phyloP scores from a whole-genome alignment of 1,284 basidiomycete genomes.

The Fomitiporia mediterranea region DNA sequence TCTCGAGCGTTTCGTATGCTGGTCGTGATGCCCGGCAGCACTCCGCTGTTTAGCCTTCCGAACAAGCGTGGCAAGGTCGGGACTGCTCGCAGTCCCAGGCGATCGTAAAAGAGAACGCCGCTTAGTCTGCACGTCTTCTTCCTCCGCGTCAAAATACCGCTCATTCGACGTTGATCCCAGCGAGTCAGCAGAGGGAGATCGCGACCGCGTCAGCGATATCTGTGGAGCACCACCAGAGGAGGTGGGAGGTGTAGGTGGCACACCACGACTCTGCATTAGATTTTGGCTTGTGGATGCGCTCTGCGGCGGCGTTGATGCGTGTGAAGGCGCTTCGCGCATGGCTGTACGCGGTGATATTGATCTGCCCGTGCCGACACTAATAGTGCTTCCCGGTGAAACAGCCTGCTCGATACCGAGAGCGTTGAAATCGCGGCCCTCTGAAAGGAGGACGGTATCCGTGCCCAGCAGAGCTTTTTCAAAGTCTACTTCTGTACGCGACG shows the following conservation, averaged over 20 bases:
- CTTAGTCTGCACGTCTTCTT: constrained; percentile 61
- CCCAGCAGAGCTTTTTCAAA: constrained; percentile 69
- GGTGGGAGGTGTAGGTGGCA: constrained; percentile 9
- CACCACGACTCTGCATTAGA: neutral
- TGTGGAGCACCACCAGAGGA: constrained; percentile 2
- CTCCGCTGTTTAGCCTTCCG: constrained; percentile 73
- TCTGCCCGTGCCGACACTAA: constrained; percentile 29
- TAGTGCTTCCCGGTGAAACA: constrained; percentile 28
- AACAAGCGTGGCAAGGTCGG: constrained; percentile 80
- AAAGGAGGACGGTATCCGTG: constrained; percentile 60
- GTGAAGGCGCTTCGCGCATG: constrained; percentile 25
- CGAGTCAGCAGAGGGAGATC: constrained; percentile 36
- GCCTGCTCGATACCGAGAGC: constrained; percentile 49
- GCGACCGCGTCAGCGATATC: constrained; percentile 25
- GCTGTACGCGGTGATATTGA: constrained; percentile 24
- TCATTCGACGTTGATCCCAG: constrained; percentile 46
- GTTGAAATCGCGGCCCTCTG: constrained; percentile 64
- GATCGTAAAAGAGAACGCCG: constrained; percentile 82
- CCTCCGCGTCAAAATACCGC: constrained; percentile 59
- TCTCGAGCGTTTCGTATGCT: neutral
- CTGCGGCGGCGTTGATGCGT: constrained; percentile 38
- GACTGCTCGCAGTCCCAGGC: constrained; percentile 83
- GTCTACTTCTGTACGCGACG: constrained; percentile 69
- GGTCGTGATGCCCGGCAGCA: constrained; percentile 20
- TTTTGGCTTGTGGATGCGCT: neutral